Percentiles rank a stretch among this genome's conserved stretches.
phyloP scores from a whole-genome alignment of 192 early-diverging fungal species.

The Endogone sp. region DNA sequence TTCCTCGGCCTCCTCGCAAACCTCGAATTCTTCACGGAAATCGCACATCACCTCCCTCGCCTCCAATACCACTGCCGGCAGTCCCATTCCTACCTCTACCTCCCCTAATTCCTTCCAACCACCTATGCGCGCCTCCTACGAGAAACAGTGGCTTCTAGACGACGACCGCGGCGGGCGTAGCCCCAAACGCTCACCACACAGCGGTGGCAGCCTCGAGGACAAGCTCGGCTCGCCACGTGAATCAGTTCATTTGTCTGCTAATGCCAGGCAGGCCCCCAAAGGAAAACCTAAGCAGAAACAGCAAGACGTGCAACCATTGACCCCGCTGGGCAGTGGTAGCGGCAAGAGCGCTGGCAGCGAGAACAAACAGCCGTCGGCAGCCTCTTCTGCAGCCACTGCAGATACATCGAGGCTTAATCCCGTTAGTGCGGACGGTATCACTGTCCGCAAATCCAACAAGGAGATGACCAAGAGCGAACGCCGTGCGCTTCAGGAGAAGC shows the following conservation, averaged over 20 bases:
- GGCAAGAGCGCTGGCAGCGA: not conserved
- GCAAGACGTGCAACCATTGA: not conserved
- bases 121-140: not conserved
- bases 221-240: not conserved
- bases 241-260: not conserved
- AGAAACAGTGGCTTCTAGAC: not conserved
- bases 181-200: too few species aligned
- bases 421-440: not conserved
- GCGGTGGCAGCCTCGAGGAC: not conserved
- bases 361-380: not conserved
- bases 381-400: not conserved
- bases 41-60: not conserved
- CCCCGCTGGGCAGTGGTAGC: too few species aligned
- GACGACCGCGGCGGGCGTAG: not conserved
- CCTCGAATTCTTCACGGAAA: not conserved
- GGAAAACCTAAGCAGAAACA: not conserved
- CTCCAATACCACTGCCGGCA: not conserved
- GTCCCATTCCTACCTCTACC: not conserved
- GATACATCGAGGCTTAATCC: not conserved
- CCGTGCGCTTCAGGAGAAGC: constrained; percentile 78
- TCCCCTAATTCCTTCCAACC: not conserved
- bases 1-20: not conserved
- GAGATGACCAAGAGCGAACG: constrained; percentile 90
- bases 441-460: constrained; percentile 40
- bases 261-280: not conserved